phyloP scores from a whole-genome alignment of 1,139 yeast species.

The Geotrichum restrictum region DNA sequence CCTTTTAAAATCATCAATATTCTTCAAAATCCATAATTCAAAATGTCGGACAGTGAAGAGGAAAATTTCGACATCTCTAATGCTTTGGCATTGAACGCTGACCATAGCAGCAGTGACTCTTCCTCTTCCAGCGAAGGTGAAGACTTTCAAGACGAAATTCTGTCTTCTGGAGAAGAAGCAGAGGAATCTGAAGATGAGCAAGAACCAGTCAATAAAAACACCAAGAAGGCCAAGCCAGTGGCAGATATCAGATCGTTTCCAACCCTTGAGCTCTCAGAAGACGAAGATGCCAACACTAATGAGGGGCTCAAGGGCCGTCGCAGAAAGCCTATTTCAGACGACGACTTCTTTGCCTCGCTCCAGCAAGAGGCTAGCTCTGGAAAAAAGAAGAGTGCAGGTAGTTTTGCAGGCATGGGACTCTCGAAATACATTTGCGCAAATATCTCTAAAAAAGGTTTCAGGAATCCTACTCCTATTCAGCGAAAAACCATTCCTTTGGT shows the following conservation, averaged over 20 bases:
- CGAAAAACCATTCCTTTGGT: conserved; percentile 89
- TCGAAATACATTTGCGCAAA: conserved; percentile 67
- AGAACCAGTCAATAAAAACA: conserved; percentile 32
- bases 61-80: conserved; percentile 61
- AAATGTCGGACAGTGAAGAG: conserved; percentile 47
- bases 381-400: conserved; percentile 56
- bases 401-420: conserved; percentile 87
- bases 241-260: conserved; percentile 49
- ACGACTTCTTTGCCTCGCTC: conserved; percentile 14
- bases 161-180: conserved; percentile 49
- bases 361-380: conserved; percentile 29
- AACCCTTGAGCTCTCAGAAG: conserved; percentile 62
- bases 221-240: conserved; percentile 20
- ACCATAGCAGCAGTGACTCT: conserved; percentile 45
- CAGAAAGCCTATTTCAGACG: conserved; percentile 32
- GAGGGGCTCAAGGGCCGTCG: conserved; percentile 48
- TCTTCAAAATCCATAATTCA: background rate
- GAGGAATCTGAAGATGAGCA: conserved; percentile 31
- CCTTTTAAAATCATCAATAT: background rate
- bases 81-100: conserved; percentile 42
- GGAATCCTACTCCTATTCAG: conserved; percentile 96
- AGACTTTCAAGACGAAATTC: conserved; percentile 57
- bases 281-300: conserved; percentile 45
- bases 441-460: conserved; percentile 79
- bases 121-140: conserved; percentile 37